Base-by-base conservation (phyloP, 2,329 filamentous ascomycete species). In the Fusarium sp. region DNA sequence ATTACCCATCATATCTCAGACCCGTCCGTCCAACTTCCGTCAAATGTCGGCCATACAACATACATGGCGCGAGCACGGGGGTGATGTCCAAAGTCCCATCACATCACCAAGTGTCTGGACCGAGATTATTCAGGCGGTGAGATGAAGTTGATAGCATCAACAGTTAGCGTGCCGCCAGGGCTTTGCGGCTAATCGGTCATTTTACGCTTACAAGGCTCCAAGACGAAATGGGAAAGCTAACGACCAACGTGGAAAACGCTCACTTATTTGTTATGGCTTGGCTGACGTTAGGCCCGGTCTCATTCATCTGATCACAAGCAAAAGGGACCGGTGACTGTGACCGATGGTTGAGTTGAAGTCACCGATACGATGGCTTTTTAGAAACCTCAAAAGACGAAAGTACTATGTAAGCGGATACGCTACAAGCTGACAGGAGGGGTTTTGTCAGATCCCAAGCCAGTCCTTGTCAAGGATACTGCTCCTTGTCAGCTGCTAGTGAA, bases 121-220 rank as follows among this genome's bases (percentile, higher is more conserved):
- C 49, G 44, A 67, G 43, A 52, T 38, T 57, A 49, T 41, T 34
- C 43, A 52, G 58, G 65, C 65, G 65, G 65, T 68, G 65, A 68
- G 65, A 66, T 61, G 53, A 63, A 40, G 57, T 67, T 55, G 61
- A 53, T 34, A 53, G 24, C 64, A 52, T 67, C 46, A 64, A 28
- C 46, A 32, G 42, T 31, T 67, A 67, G 61, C 57, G 55, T 38
- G 40, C 35, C 52, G 52, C 48, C 61, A 53, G 53, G 61, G 43
- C 53, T 59, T 61, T 51, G 64, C 64, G 56, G 64, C 56, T 67
- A 61, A 58, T 58, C 54, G 34, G 35, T 43, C 51, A 52, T 51
- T 50, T 43, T 39, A 57, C 61, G 52, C 49, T 51, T 67, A 40
- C 31, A 51, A 49, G 42, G 28, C 46, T 49, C 31, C 15, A 50